phyloP scores from a whole-genome alignment of 129 eudicot genomes.

The Apium graveolens region DNA sequence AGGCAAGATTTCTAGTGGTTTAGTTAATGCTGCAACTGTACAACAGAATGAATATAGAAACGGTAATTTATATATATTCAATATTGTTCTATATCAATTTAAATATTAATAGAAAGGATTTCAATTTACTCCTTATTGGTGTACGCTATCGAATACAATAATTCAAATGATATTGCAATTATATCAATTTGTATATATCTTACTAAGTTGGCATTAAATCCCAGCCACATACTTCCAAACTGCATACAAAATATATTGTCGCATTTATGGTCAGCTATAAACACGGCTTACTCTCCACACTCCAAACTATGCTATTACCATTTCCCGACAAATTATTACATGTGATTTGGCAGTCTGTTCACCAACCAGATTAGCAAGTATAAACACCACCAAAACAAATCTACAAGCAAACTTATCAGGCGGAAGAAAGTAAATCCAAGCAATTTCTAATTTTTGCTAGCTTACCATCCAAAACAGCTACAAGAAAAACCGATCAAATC shows the following conservation, averaged over 20 bases:
- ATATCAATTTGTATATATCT: neutral
- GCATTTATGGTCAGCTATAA: no score
- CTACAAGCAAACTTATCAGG: neutral
- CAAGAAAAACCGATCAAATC: neutral
- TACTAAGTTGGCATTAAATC: neutral
- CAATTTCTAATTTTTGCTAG: neutral
- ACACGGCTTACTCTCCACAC: no score
- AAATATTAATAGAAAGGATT: neutral
- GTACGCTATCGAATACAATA: neutral
- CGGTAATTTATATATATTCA: neutral
- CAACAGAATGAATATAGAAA: neutral
- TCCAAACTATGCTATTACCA: neutral
- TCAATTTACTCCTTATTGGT: neutral
- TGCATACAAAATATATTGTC: neutral
- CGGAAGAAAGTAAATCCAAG: neutral
- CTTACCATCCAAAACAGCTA: constrained; percentile 22
- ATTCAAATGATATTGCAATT: neutral
- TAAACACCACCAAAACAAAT: neutral
- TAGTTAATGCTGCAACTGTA: neutral
- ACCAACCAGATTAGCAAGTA: neutral
- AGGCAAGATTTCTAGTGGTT: neutral
- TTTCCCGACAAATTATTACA: neutral
- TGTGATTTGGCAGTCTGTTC: neutral
- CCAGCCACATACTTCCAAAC: neutral
- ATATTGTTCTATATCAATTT: neutral